Evolutionary conservation across 768 basidiomycete genomes (phyloP), one percentile per base, ranked within the genome.

Genomic region (Astraeus odoratus): DNA sequence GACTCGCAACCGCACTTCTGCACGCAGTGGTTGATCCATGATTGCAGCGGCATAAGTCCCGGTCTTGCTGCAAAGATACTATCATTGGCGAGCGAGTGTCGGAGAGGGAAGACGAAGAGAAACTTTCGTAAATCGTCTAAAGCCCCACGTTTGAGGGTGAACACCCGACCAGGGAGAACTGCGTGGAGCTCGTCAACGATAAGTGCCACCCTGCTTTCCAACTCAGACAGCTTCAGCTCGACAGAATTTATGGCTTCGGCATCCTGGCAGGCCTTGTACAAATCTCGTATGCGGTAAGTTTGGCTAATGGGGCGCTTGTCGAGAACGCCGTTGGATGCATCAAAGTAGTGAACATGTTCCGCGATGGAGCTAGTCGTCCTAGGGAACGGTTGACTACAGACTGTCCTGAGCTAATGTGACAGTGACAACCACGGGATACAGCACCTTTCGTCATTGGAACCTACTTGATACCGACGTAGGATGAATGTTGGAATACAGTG

Each of bases 61-160:
- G 30, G 30, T 19, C 59, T 64, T n/a, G n/a, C n/a, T 15, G 61
- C 50, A 29, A 60, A 65, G 49, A 66, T 65, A 50, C 2, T 39
- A 26, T 15, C 56, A 50, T 1, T 53, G 41, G 39, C 3, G 54
- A 51, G n/a, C 44, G 37, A 52, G 18, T 51, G 50, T 8, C 67
- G 60, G 46, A 60, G 63, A 29, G 65, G 57, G 64, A 68, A 63
- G 20, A 70, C 25, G 42, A 67, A 67, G 8, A 70, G 50, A 42
- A 70, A 69, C 49, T 67, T 69, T 2, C 66, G 55, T 25, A 70
- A 44, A 5, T 43, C 53, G 6, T 63, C 56, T 2, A 70, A 51
- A 12, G 57, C 52, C 19, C 51, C 51, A 24, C 67, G 47, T 18
- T 59, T 52, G n/a, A 67, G n/a, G 15, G 46, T 33, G 20, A 64